These are phyloP conservation scores for Orbilia blumenaviensis DNA, from an alignment of 2,329 filamentous ascomycete species.

Conservation along the genomic window DNA sequence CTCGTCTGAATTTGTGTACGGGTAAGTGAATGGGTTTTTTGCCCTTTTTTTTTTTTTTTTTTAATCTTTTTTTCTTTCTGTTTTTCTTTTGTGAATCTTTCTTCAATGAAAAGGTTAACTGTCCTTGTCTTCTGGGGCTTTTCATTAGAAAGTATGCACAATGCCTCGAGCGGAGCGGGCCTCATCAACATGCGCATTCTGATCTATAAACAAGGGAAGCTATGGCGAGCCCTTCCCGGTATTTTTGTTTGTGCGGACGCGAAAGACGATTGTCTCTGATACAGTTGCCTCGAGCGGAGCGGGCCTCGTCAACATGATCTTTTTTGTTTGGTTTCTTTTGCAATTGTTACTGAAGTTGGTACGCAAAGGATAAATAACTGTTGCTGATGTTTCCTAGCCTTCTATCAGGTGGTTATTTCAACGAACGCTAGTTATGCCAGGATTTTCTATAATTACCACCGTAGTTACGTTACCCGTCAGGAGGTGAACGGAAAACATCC, in stretches of 20 bases:
- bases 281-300: constrained; percentile 55
- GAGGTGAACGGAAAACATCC: neutral
- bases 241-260: constrained; percentile 40
- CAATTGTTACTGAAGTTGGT: constrained; percentile 49
- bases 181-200: constrained; percentile 55
- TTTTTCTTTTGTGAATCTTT: constrained; percentile 20
- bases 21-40: constrained; percentile 5
- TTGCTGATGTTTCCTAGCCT: constrained; percentile 42
- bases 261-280: constrained; percentile 51
- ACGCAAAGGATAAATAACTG: constrained; percentile 51
- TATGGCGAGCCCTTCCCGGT: constrained; percentile 54
- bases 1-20: neutral
- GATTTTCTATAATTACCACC: constrained; percentile 52
- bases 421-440: constrained; percentile 30
- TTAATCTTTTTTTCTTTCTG: constrained; percentile 2
- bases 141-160: constrained; percentile 55
- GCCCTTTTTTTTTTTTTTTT: constrained; percentile 1
- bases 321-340: constrained; percentile 22
- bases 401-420: constrained; percentile 49
- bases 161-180: constrained; percentile 54
- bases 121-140: constrained; percentile 52
- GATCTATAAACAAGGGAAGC: constrained; percentile 55
- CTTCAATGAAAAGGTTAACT: constrained; percentile 52
- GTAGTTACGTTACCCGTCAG: neutral
- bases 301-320: constrained; percentile 53